Base-by-base conservation (phyloP, 257 asterid genomes). In the Capsicum baccatum region DNA sequence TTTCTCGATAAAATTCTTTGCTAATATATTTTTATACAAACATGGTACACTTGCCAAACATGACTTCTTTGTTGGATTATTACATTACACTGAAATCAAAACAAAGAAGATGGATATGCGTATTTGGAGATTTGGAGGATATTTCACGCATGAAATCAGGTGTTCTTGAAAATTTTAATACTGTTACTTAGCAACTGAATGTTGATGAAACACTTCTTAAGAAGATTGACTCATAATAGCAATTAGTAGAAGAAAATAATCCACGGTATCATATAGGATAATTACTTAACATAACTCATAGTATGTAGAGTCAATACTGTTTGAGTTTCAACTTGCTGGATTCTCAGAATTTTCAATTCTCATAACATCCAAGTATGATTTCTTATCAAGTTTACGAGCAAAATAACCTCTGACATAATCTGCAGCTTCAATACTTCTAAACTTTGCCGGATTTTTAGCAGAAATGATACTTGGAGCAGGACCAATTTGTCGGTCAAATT, bases 401-500 rank as follows among this genome's bases (percentile, higher is more conserved):
- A 84, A 82, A 0, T 58, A 35, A 21, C 87, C 89, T 86, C 55
- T 89, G 21, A 86, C 8, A 66, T 85, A 91, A 35, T 91, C 93
- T 60, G 68, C 64, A 48, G 85, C 64, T 9, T 83, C 19, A 15
- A 86, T 87, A 35, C 44, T 87, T 88, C 52, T 89, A 86, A 89
- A 92, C 48, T 86, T 90, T 7, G 94, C 85, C 16, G 92, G 92
- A 83, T 26, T 84, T 83, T 85, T 59, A 5, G 86, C 70, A 63
- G 81, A 70, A 7, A 89, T 63, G 9, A 91, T 89, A 79, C 92
- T 89, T 2, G 90, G 88, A 3, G 91, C 84, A 6, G 97, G 93
- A 55, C 88, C 21, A 52, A 76, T 54, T 76, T 13, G 81, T 76
- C 48, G 63, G 5, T 76, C 81, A 89, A 87, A 33, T 1, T 56